Evolutionary conservation across 2,329 filamentous ascomycete species (phyloP).

Genomic region (Gyromitra esculenta): DNA sequence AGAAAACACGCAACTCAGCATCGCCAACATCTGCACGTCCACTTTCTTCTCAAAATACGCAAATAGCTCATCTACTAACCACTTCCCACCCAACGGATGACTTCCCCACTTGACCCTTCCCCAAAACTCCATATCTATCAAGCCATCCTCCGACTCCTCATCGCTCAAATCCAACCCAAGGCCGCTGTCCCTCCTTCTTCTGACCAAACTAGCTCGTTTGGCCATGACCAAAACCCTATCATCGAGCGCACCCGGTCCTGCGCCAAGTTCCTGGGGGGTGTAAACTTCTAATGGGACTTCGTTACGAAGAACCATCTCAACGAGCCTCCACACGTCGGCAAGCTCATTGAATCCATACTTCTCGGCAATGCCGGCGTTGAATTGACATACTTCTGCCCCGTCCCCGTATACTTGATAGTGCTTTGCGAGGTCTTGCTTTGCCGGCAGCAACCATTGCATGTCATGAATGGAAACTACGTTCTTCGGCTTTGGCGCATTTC

Average conservation of each 20-base stretch:
- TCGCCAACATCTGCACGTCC: slow-evolving; percentile 76
- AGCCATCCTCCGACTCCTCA: slow-evolving; percentile 44
- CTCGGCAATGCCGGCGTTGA: slow-evolving; percentile 82
- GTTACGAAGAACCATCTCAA: slow-evolving; percentile 78
- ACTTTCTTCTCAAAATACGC: slow-evolving; percentile 70
- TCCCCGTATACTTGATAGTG: slow-evolving; percentile 87
- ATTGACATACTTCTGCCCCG: slow-evolving; percentile 79
- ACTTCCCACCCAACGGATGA: slow-evolving; percentile 68
- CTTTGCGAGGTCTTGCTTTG: slow-evolving; percentile 77
- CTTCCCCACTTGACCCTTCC: slow-evolving; percentile 75
- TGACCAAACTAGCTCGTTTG: slow-evolving; percentile 63
- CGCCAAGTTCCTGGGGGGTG: slow-evolving; percentile 60
- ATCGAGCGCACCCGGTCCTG: slow-evolving; percentile 56
- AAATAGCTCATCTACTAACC: slow-evolving; percentile 71
- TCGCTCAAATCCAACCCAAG: slow-evolving; percentile 50
- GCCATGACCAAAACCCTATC: slow-evolving; percentile 76
- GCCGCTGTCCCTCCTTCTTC: slow-evolving; percentile 56
- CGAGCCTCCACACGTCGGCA: slow-evolving; percentile 83
- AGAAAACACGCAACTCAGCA: slow-evolving; percentile 75
- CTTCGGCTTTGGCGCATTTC: slow-evolving; percentile 63
- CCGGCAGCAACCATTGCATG: slow-evolving; percentile 76
- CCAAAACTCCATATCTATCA: slow-evolving; percentile 60
- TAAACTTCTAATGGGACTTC: slow-evolving; percentile 75
- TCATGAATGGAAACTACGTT: slow-evolving; percentile 80
- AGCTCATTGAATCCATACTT: slow-evolving; percentile 76